These are phyloP conservation scores for Pelagomonas calceolata DNA, from an alignment of 108 stramenopile genomes.

Conservation along the genomic window DNA sequence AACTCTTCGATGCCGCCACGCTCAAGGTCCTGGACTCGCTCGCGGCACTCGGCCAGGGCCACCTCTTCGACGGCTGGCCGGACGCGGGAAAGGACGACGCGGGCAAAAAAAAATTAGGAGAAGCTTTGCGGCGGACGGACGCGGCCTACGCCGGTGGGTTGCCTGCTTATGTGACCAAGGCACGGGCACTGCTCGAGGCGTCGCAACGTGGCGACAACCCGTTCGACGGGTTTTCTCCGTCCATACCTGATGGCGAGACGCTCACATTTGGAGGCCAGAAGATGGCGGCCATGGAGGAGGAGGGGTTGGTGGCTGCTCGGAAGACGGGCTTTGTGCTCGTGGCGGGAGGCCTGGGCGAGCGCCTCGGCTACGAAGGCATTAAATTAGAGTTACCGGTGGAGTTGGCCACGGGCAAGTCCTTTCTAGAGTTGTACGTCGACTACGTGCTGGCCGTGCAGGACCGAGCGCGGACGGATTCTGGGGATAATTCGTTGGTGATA, in stretches of 20 bases:
- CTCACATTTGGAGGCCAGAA: constrained; percentile 53
- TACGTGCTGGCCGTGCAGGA: constrained; percentile 87
- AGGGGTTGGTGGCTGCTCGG: constrained; percentile 49
- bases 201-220: constrained; percentile 79
- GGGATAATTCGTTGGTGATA: constrained; percentile 51
- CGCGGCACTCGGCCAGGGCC: constrained; percentile 36
- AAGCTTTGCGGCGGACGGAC: constrained; percentile 72
- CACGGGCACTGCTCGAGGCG: constrained; percentile 66
- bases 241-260: constrained; percentile 76
- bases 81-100: constrained; percentile 59
- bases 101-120: constrained; percentile 53
- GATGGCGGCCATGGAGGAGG: constrained; percentile 43
- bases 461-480: constrained; percentile 49
- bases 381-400: constrained; percentile 63
- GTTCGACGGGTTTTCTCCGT: constrained; percentile 79
- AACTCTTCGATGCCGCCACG: not conserved
- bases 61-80: constrained; percentile 80
- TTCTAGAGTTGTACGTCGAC: constrained; percentile 56
- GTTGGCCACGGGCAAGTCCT: constrained; percentile 26
- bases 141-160: constrained; percentile 85
- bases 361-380: constrained; percentile 87
- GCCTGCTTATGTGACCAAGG: constrained; percentile 71
- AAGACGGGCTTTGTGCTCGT: constrained; percentile 71
- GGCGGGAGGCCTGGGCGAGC: constrained; percentile 93
- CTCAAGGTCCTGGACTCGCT: not conserved